Conservation (phyloP, 2,329 filamentous ascomycete genomes). For the Ophiocordyceps camponoti-floridani region DNA sequence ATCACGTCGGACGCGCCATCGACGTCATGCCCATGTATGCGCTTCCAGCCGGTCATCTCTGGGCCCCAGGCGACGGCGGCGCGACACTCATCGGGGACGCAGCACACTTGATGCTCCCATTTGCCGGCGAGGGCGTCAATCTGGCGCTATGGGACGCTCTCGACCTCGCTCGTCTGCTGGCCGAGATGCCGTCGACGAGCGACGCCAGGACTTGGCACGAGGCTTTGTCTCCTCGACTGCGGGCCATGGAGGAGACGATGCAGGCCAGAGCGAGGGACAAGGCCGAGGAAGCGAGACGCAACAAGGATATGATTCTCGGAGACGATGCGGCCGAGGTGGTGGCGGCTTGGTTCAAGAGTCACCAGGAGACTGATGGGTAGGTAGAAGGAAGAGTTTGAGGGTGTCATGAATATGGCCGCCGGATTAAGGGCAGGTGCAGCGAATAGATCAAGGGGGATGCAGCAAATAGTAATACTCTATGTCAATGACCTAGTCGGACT, state of each 20-base stretch:
- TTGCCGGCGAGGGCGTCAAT: slow-evolving; percentile 35
- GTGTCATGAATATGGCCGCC: too few species aligned
- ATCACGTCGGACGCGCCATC: slow-evolving; percentile 3
- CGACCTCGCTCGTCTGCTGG: slow-evolving; percentile 18
- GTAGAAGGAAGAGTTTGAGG: background rate
- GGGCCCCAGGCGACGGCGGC: slow-evolving; percentile 18
- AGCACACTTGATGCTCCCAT: slow-evolving; percentile 33
- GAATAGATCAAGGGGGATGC: background rate
- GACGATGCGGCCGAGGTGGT: background rate
- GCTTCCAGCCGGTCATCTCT: slow-evolving; percentile 23
- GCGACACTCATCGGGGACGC: slow-evolving; percentile 35
- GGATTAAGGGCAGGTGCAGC: too few species aligned
- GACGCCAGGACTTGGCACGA: slow-evolving; percentile 3
- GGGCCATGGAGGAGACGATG: slow-evolving; percentile 1
- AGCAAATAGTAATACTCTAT: too few species aligned
- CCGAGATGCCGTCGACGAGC: background rate
- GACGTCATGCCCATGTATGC: slow-evolving; percentile 12
- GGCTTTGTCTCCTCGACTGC: slow-evolving; percentile 4
- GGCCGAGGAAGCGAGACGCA: slow-evolving; percentile 3
- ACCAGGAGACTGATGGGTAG: background rate
- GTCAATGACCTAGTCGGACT: too few species aligned
- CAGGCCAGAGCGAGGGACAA: slow-evolving; percentile 1
- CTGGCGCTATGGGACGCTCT: slow-evolving; percentile 30
- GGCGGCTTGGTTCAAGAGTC: background rate
- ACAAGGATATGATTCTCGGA: slow-evolving; percentile 1